Evolutionary conservation across 257 asterid genomes (phyloP).

Genomic region (Nyctanthes arbortristis): DNA sequence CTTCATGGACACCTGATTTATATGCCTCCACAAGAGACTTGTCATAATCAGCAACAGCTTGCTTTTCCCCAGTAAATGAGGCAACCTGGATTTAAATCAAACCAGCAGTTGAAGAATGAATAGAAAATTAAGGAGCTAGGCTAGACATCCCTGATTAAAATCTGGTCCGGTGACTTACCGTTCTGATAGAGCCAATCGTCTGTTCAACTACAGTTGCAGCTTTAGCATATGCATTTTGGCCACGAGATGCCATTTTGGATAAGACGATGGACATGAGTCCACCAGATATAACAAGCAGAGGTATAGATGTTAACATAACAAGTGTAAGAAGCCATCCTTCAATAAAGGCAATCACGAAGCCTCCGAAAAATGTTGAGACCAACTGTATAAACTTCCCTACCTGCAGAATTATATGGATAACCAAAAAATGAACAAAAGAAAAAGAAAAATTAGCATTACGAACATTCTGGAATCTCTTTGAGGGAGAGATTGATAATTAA

Average conservation of each 20-base stretch:
- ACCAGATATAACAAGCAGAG: slow-evolving; percentile 51
- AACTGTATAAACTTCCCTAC: slow-evolving; percentile 68
- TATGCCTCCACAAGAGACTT: slow-evolving; percentile 57
- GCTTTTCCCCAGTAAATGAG: slow-evolving; percentile 71
- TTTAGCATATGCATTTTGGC: slow-evolving; percentile 61
- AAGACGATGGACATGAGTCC: slow-evolving; percentile 41
- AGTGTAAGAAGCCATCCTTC: slow-evolving; percentile 77
- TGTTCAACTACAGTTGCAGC: slow-evolving; percentile 67
- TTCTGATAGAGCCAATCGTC: slow-evolving; percentile 65
- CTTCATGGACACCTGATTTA: slow-evolving; percentile 51
- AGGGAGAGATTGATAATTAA: neutral
- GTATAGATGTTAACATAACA: slow-evolving; percentile 60
- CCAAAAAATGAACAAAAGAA: neutral
- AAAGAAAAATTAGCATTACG: neutral
- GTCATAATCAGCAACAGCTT: slow-evolving; percentile 54
- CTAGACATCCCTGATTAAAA: neutral
- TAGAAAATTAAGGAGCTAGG: neutral
- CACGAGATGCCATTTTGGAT: slow-evolving; percentile 50
- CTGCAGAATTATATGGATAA: slow-evolving; percentile 27
- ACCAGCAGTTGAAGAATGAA: neutral
- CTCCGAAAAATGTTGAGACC: slow-evolving; percentile 58
- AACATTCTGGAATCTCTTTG: neutral
- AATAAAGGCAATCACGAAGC: slow-evolving; percentile 59
- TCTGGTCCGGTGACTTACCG: slow-evolving; percentile 38
- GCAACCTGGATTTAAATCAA: slow-evolving; percentile 48